These are phyloP conservation scores for Xerocomus spinulosus DNA, from an alignment of 768 basidiomycete species.

Conservation along the genomic window DNA sequence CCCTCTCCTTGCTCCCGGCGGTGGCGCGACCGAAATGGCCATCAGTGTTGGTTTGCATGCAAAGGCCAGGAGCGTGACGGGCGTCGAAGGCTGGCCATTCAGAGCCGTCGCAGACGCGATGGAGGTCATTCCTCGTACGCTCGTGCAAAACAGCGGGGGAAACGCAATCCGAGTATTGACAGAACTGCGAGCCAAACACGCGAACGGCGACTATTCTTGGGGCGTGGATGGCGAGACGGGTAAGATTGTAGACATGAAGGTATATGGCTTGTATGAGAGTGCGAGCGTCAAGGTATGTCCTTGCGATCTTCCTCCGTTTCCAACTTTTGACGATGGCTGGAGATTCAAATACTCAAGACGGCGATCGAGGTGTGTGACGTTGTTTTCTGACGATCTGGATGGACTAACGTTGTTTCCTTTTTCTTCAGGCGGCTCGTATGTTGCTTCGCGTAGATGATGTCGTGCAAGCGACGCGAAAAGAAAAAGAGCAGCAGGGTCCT, in stretches of 20 bases:
- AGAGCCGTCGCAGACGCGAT: constrained; percentile 92
- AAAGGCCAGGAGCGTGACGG: constrained; percentile 74
- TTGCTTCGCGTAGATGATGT: constrained; percentile 92
- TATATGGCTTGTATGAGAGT: constrained; percentile 90
- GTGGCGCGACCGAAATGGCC: constrained; percentile 98
- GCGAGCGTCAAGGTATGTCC: constrained; percentile 82
- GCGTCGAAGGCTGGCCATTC: constrained; percentile 89
- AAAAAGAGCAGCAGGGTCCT: constrained; percentile 44
- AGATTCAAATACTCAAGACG: constrained; percentile 95
- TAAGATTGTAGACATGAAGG: constrained; percentile 93
- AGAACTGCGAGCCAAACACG: constrained; percentile 93
- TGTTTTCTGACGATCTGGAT: not conserved
- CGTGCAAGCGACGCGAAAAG: constrained; percentile 81
- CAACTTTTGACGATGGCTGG: not conserved
- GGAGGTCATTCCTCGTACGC: constrained; percentile 93
- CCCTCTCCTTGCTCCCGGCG: constrained; percentile 89
- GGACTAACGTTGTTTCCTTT: not conserved
- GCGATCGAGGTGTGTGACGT: constrained; percentile 71
- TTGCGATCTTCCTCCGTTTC: not conserved
- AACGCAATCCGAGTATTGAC: constrained; percentile 93
- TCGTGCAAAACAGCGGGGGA: constrained; percentile 93
- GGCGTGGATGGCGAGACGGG: constrained; percentile 96
- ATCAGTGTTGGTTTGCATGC: constrained; percentile 82
- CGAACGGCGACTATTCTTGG: constrained; percentile 84
- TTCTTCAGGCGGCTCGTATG: constrained; percentile 73